Conservation (phyloP, 305 asterid genomes). For the Solanum hybrid region DNA sequence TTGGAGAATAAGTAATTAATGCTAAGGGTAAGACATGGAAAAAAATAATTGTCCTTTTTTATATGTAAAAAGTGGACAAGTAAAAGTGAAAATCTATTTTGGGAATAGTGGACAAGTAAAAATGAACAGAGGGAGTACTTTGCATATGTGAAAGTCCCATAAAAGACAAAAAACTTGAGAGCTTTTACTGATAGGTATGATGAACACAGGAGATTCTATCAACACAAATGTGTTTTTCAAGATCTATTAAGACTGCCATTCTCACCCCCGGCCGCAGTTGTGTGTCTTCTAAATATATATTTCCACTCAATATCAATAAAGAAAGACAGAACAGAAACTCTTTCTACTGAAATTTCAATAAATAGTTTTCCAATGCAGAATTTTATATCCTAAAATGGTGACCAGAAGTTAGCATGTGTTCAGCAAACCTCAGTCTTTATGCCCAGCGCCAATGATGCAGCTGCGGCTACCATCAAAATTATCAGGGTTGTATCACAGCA, state of each 20-base stretch:
- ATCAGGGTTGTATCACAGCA: constrained; percentile 84
- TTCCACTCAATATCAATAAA: not conserved
- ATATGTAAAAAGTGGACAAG: not conserved
- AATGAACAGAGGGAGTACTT: not conserved
- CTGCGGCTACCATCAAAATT: constrained; percentile 96
- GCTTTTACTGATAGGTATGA: not conserved
- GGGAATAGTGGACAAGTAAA: not conserved
- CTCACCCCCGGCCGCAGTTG: not conserved
- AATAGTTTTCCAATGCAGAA: not conserved
- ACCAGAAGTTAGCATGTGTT: not conserved
- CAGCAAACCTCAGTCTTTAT: constrained; percentile 85
- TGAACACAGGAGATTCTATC: not conserved
- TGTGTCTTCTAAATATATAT: not conserved
- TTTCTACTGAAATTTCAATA: not conserved
- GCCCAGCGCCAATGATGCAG: constrained; percentile 95
- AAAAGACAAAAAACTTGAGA: not conserved
- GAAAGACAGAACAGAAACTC: not conserved
- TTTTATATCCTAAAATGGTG: not conserved
- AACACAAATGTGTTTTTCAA: not conserved
- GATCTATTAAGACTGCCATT: not conserved
- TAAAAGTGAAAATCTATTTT: not conserved
- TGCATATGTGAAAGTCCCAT: not conserved
- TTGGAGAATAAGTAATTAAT: not conserved
- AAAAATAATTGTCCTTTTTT: not conserved
- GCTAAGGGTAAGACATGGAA: not conserved